A percentile compares a stretch with the other conserved stretches of the same genome.
phyloP scores from a whole-genome alignment of 2,329 filamentous ascomycete species.

The Colletotrichum coccodes region DNA sequence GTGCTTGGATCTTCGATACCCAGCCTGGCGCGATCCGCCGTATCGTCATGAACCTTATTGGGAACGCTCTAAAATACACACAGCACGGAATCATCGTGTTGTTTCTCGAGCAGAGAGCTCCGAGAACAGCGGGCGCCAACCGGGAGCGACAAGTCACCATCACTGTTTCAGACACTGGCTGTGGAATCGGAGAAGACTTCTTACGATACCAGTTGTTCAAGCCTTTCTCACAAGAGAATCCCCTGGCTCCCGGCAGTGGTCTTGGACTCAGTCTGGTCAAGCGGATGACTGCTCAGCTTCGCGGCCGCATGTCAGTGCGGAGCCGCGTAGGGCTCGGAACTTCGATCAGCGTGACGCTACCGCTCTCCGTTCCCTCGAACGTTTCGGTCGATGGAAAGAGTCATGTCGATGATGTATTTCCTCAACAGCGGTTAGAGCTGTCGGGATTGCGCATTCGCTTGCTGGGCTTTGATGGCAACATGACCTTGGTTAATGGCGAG shows the following conservation, averaged over 20 bases:
- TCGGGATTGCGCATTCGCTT: not conserved
- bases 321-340: constrained; percentile 51
- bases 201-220: constrained; percentile 70
- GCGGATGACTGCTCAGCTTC: constrained; percentile 66
- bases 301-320: constrained; percentile 66
- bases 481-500: not conserved
- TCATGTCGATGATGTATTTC: constrained; percentile 23
- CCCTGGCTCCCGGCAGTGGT: constrained; percentile 68
- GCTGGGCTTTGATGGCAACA: not conserved
- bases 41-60: constrained; percentile 40
- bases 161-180: constrained; percentile 71
- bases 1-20: constrained; percentile 58
- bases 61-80: constrained; percentile 62
- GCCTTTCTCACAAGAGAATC: constrained; percentile 72
- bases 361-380: constrained; percentile 28
- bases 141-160: constrained; percentile 43
- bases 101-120: not conserved
- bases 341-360: constrained; percentile 44
- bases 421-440: constrained; percentile 23
- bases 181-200: constrained; percentile 72
- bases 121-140: not conserved
- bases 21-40: constrained; percentile 55
- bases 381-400: not conserved
- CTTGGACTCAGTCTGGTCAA: constrained; percentile 74
- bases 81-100: constrained; percentile 38